A percentile compares a stretch with the other conserved stretches of the same genome.
Evolutionary conservation across 2,329 filamentous ascomycete genomes (phyloP).

Genomic region (Aureobasidium sp.): DNA sequence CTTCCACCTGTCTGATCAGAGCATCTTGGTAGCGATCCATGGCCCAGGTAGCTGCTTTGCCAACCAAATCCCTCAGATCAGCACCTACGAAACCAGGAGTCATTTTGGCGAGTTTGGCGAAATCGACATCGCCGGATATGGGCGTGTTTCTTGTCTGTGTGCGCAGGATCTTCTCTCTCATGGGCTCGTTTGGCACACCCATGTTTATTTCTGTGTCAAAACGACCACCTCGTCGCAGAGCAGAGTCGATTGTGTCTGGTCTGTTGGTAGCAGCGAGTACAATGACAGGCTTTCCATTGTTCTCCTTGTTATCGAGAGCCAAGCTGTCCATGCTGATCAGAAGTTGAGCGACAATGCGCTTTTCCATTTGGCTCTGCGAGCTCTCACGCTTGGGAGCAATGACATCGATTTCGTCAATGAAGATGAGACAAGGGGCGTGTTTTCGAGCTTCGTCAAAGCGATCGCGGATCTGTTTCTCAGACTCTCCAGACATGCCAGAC

Average conservation of each 20-base stretch:
- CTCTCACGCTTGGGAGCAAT: constrained; percentile 82
- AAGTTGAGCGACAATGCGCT: constrained; percentile 76
- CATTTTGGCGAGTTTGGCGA: constrained; percentile 65
- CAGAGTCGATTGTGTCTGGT: constrained; percentile 77
- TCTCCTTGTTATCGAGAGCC: constrained; percentile 53
- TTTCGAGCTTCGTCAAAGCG: constrained; percentile 82
- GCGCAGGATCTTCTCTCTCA: constrained; percentile 69
- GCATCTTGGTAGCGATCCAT: constrained; percentile 54
- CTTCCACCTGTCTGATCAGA: constrained; percentile 34
- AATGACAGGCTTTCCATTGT: constrained; percentile 71
- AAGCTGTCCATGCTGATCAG: constrained; percentile 79
- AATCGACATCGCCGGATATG: constrained; percentile 65
- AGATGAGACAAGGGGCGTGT: constrained; percentile 80
- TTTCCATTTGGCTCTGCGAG: constrained; percentile 81
- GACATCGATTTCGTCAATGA: constrained; percentile 87
- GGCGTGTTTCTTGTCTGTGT: constrained; percentile 61
- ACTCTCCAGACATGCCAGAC: constrained; percentile 82
- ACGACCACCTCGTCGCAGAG: constrained; percentile 63
- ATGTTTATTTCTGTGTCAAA: constrained; percentile 84
- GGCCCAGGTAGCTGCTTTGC: constrained; percentile 58
- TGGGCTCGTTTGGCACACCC: constrained; percentile 72
- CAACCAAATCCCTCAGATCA: constrained; percentile 68
- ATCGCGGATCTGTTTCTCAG: constrained; percentile 77
- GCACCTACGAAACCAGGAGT: constrained; percentile 92
- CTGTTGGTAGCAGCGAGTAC: constrained; percentile 87